Evolutionary conservation across 2,329 filamentous ascomycete species (phyloP).

Genomic region (Aspergillus sp.): DNA sequence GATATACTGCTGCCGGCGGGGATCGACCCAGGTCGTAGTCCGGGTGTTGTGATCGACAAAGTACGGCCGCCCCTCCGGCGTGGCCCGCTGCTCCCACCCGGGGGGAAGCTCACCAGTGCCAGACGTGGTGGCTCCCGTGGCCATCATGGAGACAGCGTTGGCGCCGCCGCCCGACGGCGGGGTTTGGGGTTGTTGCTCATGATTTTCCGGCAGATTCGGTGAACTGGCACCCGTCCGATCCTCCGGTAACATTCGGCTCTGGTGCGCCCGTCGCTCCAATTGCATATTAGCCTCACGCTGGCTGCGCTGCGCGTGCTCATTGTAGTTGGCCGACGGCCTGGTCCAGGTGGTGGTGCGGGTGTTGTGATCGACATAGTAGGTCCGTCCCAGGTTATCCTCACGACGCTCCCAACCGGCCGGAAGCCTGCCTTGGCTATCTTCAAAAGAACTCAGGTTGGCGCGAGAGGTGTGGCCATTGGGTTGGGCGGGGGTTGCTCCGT

Average conservation of each 20-base stretch:
- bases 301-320: conserved; percentile 63
- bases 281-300: conserved; percentile 86
- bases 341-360: conserved; percentile 96
- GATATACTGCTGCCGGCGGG: conserved; percentile 93
- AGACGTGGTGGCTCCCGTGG: conserved; percentile 86
- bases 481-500: conserved; percentile 29
- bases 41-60: conserved; percentile 98
- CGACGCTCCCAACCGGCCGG: conserved; percentile 92
- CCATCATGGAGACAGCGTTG: conserved; percentile 74
- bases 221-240: conserved; percentile 91
- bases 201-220: conserved; percentile 57
- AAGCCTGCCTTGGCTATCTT: conserved; percentile 87
- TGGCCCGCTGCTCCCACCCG: conserved; percentile 93
- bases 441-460: conserved; percentile 75
- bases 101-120: conserved; percentile 90
- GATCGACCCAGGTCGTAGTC: conserved; percentile 97
- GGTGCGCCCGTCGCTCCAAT: conserved; percentile 83
- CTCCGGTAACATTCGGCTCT: conserved; percentile 90
- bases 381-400: conserved; percentile 88
- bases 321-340: conserved; percentile 69
- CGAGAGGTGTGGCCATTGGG: conserved; percentile 33
- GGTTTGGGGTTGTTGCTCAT: conserved; percentile 33
- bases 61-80: conserved; percentile 87
- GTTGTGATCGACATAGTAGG: conserved; percentile 98
- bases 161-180: conserved; percentile 37